These are phyloP conservation scores for Batkoa obscura DNA, from an alignment of 371 early-diverging fungal species.

Conservation along the genomic window DNA sequence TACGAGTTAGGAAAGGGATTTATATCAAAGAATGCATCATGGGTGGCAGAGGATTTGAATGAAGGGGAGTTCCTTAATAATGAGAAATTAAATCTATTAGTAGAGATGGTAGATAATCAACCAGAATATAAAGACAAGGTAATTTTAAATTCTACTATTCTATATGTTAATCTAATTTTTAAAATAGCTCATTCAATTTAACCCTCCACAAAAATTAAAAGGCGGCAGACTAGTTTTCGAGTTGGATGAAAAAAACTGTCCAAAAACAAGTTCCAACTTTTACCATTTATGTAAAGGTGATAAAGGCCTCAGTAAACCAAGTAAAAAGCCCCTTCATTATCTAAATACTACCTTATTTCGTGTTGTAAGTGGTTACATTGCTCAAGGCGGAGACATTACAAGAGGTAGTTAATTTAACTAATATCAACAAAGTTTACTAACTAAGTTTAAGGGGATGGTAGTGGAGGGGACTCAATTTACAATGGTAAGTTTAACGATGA, in stretches of 20 bases:
- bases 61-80: not conserved
- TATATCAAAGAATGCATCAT: not conserved
- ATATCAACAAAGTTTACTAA: not conserved
- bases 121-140: not conserved
- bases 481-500: constrained; percentile 50
- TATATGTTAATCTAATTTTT: constrained; percentile 6
- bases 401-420: constrained; percentile 12
- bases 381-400: constrained; percentile 71
- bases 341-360: constrained; percentile 22
- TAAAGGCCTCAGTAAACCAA: constrained; percentile 18
- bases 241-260: constrained; percentile 25
- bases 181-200: constrained; percentile 13
- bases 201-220: constrained; percentile 16
- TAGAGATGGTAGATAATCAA: not conserved
- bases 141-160: not conserved
- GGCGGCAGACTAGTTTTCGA: constrained; percentile 27
- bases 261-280: constrained; percentile 43
- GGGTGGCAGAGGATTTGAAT: not conserved
- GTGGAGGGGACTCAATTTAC: constrained; percentile 52
- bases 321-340: constrained; percentile 28
- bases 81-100: not conserved
- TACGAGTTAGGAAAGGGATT: not conserved
- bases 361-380: constrained; percentile 33
- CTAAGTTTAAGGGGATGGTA: constrained; percentile 31
- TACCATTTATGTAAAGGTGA: constrained; percentile 26